A percentile compares a stretch with the other conserved stretches of the same genome.
These are phyloP conservation scores for Aspergillus texensis DNA, from an alignment of 2,329 filamentous ascomycete genomes.

Conservation along the genomic window DNA sequence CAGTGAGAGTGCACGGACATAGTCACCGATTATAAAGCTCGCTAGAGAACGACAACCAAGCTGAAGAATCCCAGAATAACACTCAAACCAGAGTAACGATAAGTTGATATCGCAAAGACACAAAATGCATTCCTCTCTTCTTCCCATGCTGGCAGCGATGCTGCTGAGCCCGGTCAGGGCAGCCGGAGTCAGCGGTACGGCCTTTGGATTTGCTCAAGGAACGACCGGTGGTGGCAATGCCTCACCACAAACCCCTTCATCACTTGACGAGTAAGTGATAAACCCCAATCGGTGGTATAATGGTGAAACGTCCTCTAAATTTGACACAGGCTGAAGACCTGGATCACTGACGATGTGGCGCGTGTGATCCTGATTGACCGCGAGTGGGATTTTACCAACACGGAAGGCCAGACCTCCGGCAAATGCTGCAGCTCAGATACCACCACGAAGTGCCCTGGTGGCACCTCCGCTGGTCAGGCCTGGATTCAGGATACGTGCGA, in stretches of 20 bases:
- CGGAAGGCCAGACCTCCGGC: conserved; percentile 45
- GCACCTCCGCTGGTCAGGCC: conserved; percentile 13
- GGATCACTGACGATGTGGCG: conserved; percentile 16
- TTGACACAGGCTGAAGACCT: not conserved
- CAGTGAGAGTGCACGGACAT: not conserved
- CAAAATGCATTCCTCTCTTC: not conserved
- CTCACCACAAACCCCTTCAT: not conserved
- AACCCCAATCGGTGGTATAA: too few species aligned
- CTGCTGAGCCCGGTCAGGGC: not conserved
- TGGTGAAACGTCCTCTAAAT: not conserved
- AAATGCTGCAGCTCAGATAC: conserved; percentile 21
- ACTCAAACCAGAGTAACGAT: not conserved
- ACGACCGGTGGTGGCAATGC: conserved; percentile 5
- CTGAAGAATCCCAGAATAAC: not conserved
- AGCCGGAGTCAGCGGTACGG: not conserved
- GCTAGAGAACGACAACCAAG: not conserved
- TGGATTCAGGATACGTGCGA: conserved; percentile 12
- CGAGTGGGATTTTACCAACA: conserved; percentile 17
- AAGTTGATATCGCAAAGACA: not conserved
- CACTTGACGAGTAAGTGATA: not conserved
- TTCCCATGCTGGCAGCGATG: not conserved
- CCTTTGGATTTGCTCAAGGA: conserved; percentile 4
- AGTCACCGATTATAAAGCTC: not conserved
- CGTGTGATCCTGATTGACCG: conserved; percentile 17
- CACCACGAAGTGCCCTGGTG: conserved; percentile 15